Percentiles rank a stretch among this genome's conserved stretches.
Conservation (phyloP, 2,329 filamentous ascomycete species). For the Metarhizium robertsii region DNA sequence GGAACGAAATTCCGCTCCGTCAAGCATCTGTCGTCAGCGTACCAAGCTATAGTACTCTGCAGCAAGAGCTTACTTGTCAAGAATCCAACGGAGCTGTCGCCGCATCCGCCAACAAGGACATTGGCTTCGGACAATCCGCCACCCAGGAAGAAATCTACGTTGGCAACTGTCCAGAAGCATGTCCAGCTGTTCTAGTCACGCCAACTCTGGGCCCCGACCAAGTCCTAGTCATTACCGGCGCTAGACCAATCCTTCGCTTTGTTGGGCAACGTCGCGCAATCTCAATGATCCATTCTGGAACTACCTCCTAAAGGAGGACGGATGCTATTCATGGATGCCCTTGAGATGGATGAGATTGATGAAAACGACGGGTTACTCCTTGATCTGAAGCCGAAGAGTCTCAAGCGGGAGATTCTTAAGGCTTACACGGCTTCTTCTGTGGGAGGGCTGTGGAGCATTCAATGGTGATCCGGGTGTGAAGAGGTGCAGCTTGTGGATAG, state of each 20-base stretch:
- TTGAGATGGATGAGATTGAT: slow-evolving; percentile 21
- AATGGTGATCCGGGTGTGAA: slow-evolving; percentile 23
- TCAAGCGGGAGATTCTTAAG: too few relatives aligned
- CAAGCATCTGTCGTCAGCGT: slow-evolving; percentile 10
- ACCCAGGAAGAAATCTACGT: slow-evolving; percentile 27
- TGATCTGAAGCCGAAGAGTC: too few relatives aligned
- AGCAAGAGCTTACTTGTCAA: slow-evolving; percentile 14
- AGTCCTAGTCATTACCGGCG: slow-evolving; percentile 17
- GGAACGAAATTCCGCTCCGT: slow-evolving; percentile 3
- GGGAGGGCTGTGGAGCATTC: slow-evolving; percentile 8
- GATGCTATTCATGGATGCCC: slow-evolving; percentile 27
- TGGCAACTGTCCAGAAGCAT: slow-evolving; percentile 23
- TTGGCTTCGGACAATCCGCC: slow-evolving; percentile 26
- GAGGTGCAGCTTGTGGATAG: slow-evolving; percentile 21
- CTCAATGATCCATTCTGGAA: not conserved
- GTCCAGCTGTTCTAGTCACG: slow-evolving; percentile 23
- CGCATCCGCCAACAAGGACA: slow-evolving; percentile 23
- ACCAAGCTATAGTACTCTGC: slow-evolving; percentile 15
- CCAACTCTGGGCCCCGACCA: slow-evolving; percentile 18
- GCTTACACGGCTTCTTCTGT: too few relatives aligned
- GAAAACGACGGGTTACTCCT: too few relatives aligned
- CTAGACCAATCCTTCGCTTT: slow-evolving; percentile 20
- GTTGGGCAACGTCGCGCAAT: slow-evolving; percentile 12
- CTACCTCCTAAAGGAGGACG: slow-evolving; percentile 13
- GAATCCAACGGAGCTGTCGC: slow-evolving; percentile 18